Evolutionary conservation across 2,329 filamentous ascomycete genomes (phyloP).

Genomic region (Fusarium tanahbumbuense): DNA sequence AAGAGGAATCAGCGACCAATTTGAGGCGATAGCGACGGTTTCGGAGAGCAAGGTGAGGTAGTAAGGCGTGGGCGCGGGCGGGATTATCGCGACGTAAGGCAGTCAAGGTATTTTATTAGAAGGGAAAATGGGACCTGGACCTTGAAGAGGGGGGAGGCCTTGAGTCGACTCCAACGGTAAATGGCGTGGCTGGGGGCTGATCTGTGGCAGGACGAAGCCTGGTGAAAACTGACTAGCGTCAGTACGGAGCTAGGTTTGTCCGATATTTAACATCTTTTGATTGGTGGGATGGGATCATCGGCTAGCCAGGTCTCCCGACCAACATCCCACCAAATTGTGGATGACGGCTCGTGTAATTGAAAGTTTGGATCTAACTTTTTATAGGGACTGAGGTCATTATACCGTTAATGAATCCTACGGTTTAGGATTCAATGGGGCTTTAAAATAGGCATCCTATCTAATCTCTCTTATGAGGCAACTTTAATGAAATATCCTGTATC

Average conservation of each 20-base stretch:
- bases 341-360: slow-evolving; percentile 25
- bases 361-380: slow-evolving; percentile 8
- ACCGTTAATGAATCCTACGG: neutral
- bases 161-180: slow-evolving; percentile 49
- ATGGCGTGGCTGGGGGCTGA: slow-evolving; percentile 55
- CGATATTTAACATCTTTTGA: fast-evolving
- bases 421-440: neutral
- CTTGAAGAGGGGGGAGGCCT: slow-evolving; percentile 44
- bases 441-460: neutral
- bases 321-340: slow-evolving; percentile 17
- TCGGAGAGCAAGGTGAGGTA: slow-evolving; percentile 38
- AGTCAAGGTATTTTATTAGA: slow-evolving; percentile 42
- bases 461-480: neutral
- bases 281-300: slow-evolving; percentile 14
- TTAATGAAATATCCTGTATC: neutral
- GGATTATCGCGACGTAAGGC: slow-evolving; percentile 41
- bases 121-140: slow-evolving; percentile 48
- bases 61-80: slow-evolving; percentile 41
- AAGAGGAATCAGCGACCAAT: slow-evolving; percentile 43
- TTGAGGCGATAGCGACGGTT: slow-evolving; percentile 41
- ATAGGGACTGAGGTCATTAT: slow-evolving; percentile 18
- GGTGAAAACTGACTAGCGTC: neutral
- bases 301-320: slow-evolving; percentile 20
- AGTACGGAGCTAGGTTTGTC: slow-evolving; percentile 9
- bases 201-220: slow-evolving; percentile 25